Evolutionary conservation across 2,329 filamentous ascomycete genomes (phyloP), one percentile per base, ranked within the genome.

Genomic region (Epichloe coenophiala): DNA sequence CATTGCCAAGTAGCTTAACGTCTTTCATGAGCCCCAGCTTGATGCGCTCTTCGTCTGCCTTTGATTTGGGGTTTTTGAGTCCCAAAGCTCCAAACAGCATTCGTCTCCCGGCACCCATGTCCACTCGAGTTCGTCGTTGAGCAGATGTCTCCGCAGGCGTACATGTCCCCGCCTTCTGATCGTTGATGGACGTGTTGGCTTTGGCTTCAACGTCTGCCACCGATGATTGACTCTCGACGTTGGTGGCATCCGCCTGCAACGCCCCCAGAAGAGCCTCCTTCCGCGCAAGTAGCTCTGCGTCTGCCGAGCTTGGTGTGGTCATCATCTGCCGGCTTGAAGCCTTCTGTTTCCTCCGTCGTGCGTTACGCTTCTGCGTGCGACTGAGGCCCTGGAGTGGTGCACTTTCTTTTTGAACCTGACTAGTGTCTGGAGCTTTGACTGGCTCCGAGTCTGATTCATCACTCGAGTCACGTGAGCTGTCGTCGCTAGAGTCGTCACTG

Each of bases 81-180:
- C 86, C 87, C 3, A 91, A 71, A 6, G 85, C 83, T 8, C 82
- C 81, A 58, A 89, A 87, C 0, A 91, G 64, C 51, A 90, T 70
- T 56, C 86, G 77, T 49, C 79, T 75, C 2, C 81, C 79, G 48
- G 83, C 81, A 15, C 73, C 76, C 33, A 88, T 54, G 51, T 77
- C 66, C 8, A 69, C 53, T 17, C 48, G 62, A n/a, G 12, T 21
- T 46, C 42, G 15, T 31, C 51, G 38, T 11, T 47, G 40, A 6
- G 40, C 43, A n/a, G 12, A 13, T n/a, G 40, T 36, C n/a, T 31
- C 35, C 15, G 43, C 21, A 7, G 39, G 13, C 4, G 37, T 17
- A 19, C 47, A 17, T 12, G 42, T 31, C n/a, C 11, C 15, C 45
- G 21, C 44, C 5, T 33, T 33, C 4, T 17, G 27, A 36, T 35